Conservation (phyloP, 2,329 filamentous ascomycete genomes). For the Endothia cerciana region DNA sequence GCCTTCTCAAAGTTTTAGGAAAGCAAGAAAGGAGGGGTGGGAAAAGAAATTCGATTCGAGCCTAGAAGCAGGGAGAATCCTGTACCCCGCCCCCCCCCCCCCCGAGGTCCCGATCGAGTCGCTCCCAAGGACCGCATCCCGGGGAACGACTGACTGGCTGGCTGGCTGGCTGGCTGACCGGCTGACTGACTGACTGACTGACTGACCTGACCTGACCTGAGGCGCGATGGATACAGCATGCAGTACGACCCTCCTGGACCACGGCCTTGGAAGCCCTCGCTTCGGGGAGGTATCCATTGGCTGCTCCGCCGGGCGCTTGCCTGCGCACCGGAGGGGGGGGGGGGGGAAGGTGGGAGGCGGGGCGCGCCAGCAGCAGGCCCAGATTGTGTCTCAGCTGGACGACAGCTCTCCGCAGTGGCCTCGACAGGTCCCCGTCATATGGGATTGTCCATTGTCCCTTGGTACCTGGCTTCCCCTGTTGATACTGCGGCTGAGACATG, state of each 20-base stretch:
- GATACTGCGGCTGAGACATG: slow-evolving; percentile 16
- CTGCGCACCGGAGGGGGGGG: neutral
- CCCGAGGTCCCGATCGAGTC: neutral
- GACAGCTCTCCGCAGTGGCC: neutral
- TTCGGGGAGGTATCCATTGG: slow-evolving; percentile 23
- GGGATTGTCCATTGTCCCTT: neutral
- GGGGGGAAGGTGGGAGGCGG: neutral
- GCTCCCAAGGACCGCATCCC: too few relatives aligned
- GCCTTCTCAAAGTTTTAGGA: too few relatives aligned
- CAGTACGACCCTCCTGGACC: slow-evolving; percentile 20
- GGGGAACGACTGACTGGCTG: too few relatives aligned
- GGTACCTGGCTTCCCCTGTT: neutral
- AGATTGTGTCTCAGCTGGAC: neutral
- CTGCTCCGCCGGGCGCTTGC: slow-evolving; percentile 2
- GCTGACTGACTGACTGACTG: too few relatives aligned
- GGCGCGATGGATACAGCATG: neutral
- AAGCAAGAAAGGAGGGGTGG: too few relatives aligned
- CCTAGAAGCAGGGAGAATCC: neutral
- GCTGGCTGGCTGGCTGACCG: too few relatives aligned
- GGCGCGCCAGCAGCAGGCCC: neutral
- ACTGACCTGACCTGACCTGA: neutral
- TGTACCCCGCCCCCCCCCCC: neutral
- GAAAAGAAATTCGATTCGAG: neutral
- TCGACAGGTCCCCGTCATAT: neutral
- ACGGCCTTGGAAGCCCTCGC: slow-evolving; percentile 27